Evolutionary conservation across 2,329 filamentous ascomycete genomes (phyloP), one percentile per base, ranked within the genome.

Genomic region (Trichoderma brevicompactum): DNA sequence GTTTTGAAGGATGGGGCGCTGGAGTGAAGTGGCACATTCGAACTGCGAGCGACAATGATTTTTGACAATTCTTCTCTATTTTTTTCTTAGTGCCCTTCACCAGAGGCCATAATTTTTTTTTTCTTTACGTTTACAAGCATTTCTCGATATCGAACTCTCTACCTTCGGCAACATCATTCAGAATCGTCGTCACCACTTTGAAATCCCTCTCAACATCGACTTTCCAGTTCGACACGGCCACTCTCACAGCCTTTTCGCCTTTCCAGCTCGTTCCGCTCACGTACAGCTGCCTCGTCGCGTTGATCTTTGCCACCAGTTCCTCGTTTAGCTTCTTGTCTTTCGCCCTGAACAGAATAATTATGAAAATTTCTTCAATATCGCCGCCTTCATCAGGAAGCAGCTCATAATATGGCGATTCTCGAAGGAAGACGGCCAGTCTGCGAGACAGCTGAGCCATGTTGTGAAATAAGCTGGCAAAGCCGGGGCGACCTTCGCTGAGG

Each of bases 191-290:
- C 15, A 96, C 84, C n/a, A 92, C 75, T 19, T 77, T 78, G 66
- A 89, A 78, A 73, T 96, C 93, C 66, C 83, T 82, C 54, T 87
- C 82, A 0, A 88, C 82, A 72, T 94, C 83, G 2, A 91, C 89
- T 75, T 86, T 86, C 92, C 93, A 97, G 72, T 91, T 97, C 44
- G 91, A 90, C 48, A 97, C 87, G 0, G 94, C 94, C 70, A 97
- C 86, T n/a, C 94, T 84, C 67, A 89, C 90, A 8, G 94, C 94
- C 65, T 88, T 85, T 65, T 81, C 79, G 0, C 90, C 91, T 48
- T 87, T 81, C 92, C 93, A 97, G 52, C 78, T 82, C 12, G 92
- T 96, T 0, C 91, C 91, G 66, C 91, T 93, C 5, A 96, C 90
- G 73, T 94, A 97, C 72, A 97, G 89, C 72, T 86, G 86, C 46